Evolutionary conservation across 345 rosid species (phyloP).

Genomic region (Brassica napus): DNA sequence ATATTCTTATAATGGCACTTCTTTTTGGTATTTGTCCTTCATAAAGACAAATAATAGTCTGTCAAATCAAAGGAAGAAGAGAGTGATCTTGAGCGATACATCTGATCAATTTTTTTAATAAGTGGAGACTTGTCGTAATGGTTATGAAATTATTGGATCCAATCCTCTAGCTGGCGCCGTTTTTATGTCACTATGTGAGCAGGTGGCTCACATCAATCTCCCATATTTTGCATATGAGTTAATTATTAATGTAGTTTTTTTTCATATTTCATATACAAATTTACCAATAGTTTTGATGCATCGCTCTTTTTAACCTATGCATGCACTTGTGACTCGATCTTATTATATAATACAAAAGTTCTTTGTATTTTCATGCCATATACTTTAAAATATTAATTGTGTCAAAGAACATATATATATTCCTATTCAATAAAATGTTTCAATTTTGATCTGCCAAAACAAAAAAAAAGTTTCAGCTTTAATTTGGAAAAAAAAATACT

Average conservation of each 20-base stretch:
- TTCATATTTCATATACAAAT: background rate
- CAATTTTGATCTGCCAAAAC: background rate
- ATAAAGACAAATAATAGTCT: background rate
- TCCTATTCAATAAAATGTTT: too few species aligned
- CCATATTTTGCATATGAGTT: conserved; percentile 5
- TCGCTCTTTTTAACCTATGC: background rate
- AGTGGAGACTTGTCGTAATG: background rate
- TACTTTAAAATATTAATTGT: background rate
- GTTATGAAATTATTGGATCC: background rate
- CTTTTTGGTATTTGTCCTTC: background rate
- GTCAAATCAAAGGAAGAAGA: conserved; percentile 28
- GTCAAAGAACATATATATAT: background rate
- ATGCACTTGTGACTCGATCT: background rate
- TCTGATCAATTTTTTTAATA: background rate
- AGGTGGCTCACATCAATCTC: background rate
- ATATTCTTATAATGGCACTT: too few species aligned
- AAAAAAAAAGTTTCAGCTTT: background rate
- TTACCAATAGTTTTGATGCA: background rate
- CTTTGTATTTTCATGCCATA: background rate
- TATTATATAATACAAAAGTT: too few species aligned
- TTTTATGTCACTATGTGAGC: background rate
- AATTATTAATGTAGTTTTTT: background rate
- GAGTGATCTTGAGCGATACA: background rate
- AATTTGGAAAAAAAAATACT: background rate
- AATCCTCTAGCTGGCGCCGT: conserved; percentile 18